These are phyloP conservation scores for Austropuccinia psidii DNA, from an alignment of 1,284 basidiomycete genomes.

Conservation along the genomic window DNA sequence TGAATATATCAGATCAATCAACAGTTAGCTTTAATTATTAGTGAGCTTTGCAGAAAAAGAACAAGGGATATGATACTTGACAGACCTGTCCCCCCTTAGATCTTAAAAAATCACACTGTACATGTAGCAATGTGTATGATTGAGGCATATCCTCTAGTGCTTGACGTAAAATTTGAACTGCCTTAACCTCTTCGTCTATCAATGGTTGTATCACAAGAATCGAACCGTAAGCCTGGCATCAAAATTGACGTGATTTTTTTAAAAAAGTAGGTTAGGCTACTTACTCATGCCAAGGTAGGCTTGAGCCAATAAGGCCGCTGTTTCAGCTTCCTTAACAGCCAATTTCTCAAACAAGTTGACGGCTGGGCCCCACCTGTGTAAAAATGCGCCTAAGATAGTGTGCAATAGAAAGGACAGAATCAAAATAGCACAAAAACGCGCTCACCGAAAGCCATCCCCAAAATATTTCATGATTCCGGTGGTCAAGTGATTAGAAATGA, in stretches of 20 bases:
- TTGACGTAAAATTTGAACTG: slow-evolving; percentile 81
- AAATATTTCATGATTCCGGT: slow-evolving; percentile 96
- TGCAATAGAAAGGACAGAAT: no score
- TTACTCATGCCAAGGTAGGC: slow-evolving; percentile 95
- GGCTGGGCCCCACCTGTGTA: slow-evolving; percentile 57
- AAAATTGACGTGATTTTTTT: neutral
- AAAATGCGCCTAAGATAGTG: neutral
- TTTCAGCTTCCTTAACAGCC: slow-evolving; percentile 74
- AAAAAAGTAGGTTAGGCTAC: slow-evolving; percentile 46
- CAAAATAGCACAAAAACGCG: neutral
- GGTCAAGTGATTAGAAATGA: slow-evolving; percentile 94
- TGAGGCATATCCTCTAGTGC: slow-evolving; percentile 79
- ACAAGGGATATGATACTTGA: neutral
- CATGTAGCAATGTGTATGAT: slow-evolving; percentile 86
- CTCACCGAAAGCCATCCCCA: slow-evolving; percentile 74
- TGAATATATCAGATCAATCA: neutral
- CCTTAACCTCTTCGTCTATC: slow-evolving; percentile 93
- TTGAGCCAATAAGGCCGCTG: slow-evolving; percentile 75
- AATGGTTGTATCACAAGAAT: neutral
- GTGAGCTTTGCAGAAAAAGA: neutral
- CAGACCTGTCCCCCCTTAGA: slow-evolving; percentile 55
- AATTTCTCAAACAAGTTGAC: slow-evolving; percentile 94
- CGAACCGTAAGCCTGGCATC: neutral
- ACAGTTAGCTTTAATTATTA: neutral
- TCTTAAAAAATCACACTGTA: slow-evolving; percentile 85